Evolutionary conservation across 306 rosid species (phyloP).

Genomic region (Quercus suber): DNA sequence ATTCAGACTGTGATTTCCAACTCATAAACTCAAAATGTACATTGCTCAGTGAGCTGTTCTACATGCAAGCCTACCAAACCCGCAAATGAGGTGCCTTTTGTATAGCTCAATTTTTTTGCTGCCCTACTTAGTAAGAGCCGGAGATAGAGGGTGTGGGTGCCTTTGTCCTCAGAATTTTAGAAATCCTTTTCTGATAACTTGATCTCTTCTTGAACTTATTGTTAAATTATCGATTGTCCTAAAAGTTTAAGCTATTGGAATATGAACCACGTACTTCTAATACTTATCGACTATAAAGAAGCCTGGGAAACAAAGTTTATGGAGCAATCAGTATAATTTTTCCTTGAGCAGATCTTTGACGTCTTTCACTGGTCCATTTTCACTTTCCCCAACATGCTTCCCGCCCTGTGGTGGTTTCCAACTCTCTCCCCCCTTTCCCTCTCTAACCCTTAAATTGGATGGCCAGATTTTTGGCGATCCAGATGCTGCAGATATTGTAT

Average conservation of each 20-base stretch:
- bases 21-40: neutral
- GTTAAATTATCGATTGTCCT: too few species aligned
- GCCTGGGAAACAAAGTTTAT: neutral
- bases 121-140: neutral
- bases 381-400: neutral
- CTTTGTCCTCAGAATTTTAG: neutral
- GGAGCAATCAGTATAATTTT: neutral
- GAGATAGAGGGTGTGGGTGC: neutral
- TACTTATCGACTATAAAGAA: neutral
- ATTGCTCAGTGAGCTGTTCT: neutral
- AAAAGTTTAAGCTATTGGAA: too few species aligned
- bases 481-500: slow-evolving; percentile 91
- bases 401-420: too few species aligned
- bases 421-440: neutral
- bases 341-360: neutral
- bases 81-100: neutral
- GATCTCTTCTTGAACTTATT: neutral
- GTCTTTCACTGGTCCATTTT: neutral
- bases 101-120: neutral
- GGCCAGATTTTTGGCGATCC: slow-evolving; percentile 88
- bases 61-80: neutral
- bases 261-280: neutral
- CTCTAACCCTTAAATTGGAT: slow-evolving; percentile 15
- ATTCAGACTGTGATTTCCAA: neutral
- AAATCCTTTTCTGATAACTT: neutral